Evolutionary conservation across 164 flowering plant genomes (phyloP).

Genomic region (Magnolia changhungtana): DNA sequence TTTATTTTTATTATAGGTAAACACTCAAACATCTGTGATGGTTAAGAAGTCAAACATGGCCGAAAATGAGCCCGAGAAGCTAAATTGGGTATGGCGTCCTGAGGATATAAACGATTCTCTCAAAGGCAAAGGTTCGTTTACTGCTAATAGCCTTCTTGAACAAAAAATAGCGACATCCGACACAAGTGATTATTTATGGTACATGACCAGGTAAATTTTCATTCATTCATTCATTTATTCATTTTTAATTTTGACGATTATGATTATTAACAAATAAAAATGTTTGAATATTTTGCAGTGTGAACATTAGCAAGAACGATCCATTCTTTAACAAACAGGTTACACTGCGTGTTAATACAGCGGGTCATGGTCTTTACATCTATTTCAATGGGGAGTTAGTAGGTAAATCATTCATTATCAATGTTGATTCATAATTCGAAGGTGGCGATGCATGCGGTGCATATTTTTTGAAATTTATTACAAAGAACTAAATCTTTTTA

Average conservation of each 20-base stretch:
- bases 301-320: conserved; percentile 27
- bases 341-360: conserved; percentile 41
- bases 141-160: conserved; percentile 36
- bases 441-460: too few species aligned
- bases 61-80: conserved; percentile 11
- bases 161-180: conserved; percentile 46
- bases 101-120: conserved; percentile 25
- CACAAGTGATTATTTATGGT: conserved; percentile 71
- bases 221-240: background rate
- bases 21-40: conserved; percentile 46
- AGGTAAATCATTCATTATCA: too few species aligned
- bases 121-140: conserved; percentile 17
- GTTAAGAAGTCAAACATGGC: conserved; percentile 34
- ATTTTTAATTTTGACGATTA: too few species aligned
- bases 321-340: conserved; percentile 12
- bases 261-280: too few species aligned
- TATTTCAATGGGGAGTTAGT: conserved; percentile 47
- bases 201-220: conserved; percentile 50
- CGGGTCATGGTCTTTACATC: conserved; percentile 59
- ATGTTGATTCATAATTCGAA: too few species aligned
- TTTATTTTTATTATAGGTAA: conserved; percentile 5
- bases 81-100: conserved; percentile 30
- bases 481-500: too few species aligned
- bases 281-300: conserved; percentile 15
- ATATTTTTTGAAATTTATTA: too few species aligned